phyloP scores from a whole-genome alignment of 1,284 basidiomycete genomes.

The Anthracocystis panici-leucophaei region DNA sequence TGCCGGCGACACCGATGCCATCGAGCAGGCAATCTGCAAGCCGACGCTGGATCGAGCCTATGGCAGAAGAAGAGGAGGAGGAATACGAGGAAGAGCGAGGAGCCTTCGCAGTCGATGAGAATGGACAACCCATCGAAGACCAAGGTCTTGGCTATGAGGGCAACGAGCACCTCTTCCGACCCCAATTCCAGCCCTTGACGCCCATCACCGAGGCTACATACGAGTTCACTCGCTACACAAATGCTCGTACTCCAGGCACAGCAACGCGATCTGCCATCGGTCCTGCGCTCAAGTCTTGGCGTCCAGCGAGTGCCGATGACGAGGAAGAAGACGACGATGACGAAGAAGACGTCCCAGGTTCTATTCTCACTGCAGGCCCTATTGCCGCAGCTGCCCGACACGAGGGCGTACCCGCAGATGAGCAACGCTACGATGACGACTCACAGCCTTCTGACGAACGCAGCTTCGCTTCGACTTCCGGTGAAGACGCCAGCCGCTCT shows the following conservation, averaged over 20 bases:
- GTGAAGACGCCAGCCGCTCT: slow-evolving; percentile 35
- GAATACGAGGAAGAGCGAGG: slow-evolving; percentile 31
- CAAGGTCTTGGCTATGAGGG: slow-evolving; percentile 20
- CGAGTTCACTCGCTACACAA: slow-evolving; percentile 61
- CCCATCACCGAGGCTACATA: slow-evolving; percentile 65
- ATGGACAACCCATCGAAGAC: slow-evolving; percentile 22
- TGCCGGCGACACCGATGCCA: slow-evolving; percentile 49
- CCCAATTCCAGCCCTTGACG: slow-evolving; percentile 59
- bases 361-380: slow-evolving; percentile 25
- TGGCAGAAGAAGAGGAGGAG: slow-evolving; percentile 54
- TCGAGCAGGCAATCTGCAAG: slow-evolving; percentile 33
- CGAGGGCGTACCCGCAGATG: neutral
- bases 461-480: slow-evolving; percentile 38
- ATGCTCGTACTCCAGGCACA: slow-evolving; percentile 48
- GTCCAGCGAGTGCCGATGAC: slow-evolving; percentile 9
- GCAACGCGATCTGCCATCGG: slow-evolving; percentile 34
- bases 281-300: slow-evolving; percentile 32
- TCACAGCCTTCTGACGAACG: slow-evolving; percentile 42
- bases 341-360: slow-evolving; percentile 14
- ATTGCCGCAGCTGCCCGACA: slow-evolving; percentile 11
- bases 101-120: slow-evolving; percentile 25
- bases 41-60: slow-evolving; percentile 52
- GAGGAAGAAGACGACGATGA: slow-evolving; percentile 23
- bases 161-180: slow-evolving; percentile 38
- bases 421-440: slow-evolving; percentile 19